Percentiles rank a stretch among this genome's conserved stretches.
phyloP scores from a whole-genome alignment of 2,329 filamentous ascomycete genomes.

The Penicillium sp. region DNA sequence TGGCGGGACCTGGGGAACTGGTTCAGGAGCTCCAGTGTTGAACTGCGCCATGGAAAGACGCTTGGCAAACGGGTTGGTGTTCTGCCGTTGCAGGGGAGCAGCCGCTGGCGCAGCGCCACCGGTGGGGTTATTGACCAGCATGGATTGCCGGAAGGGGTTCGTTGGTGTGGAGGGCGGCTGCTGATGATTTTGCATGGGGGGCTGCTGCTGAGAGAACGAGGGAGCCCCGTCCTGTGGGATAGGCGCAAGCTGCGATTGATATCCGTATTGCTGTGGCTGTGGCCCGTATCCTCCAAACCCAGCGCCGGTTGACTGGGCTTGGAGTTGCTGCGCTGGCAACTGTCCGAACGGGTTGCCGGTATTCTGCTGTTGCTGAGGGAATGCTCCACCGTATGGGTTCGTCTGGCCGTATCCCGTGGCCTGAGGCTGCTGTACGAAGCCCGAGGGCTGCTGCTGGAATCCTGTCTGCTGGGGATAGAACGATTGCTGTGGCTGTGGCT shows the following conservation, averaged over 20 bases:
- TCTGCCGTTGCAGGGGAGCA: slow-evolving; percentile 58
- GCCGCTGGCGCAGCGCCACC: slow-evolving; percentile 45
- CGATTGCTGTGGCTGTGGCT: slow-evolving; percentile 21
- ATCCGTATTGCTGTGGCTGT: slow-evolving; percentile 60
- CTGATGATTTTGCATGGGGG: slow-evolving; percentile 33
- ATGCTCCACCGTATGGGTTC: slow-evolving; percentile 27
- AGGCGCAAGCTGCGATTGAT: slow-evolving; percentile 42
- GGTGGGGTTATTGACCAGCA: slow-evolving; percentile 59
- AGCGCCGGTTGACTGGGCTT: slow-evolving; percentile 66
- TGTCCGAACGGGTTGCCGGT: slow-evolving; percentile 39
- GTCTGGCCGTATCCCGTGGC: slow-evolving; percentile 39
- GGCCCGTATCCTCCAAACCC: slow-evolving; percentile 80
- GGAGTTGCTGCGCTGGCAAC: slow-evolving; percentile 49
- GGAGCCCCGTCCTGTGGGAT: slow-evolving; percentile 52
- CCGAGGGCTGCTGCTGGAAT: slow-evolving; percentile 38
- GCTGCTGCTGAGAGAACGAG: slow-evolving; percentile 46
- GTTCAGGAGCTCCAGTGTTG: slow-evolving; percentile 21
- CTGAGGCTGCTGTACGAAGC: slow-evolving; percentile 32
- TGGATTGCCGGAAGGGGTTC: slow-evolving; percentile 93
- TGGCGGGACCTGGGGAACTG: slow-evolving; percentile 36
- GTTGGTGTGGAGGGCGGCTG: slow-evolving; percentile 53
- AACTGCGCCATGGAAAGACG: slow-evolving; percentile 39
- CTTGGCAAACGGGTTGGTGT: slow-evolving; percentile 86
- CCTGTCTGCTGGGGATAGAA: slow-evolving; percentile 31
- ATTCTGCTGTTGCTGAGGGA: slow-evolving; percentile 28